Evolutionary conservation across 225 moss, liverwort and hornwort genomes (phyloP), one percentile per base, ranked within the genome.

Genomic region (Climacium dendroides): DNA sequence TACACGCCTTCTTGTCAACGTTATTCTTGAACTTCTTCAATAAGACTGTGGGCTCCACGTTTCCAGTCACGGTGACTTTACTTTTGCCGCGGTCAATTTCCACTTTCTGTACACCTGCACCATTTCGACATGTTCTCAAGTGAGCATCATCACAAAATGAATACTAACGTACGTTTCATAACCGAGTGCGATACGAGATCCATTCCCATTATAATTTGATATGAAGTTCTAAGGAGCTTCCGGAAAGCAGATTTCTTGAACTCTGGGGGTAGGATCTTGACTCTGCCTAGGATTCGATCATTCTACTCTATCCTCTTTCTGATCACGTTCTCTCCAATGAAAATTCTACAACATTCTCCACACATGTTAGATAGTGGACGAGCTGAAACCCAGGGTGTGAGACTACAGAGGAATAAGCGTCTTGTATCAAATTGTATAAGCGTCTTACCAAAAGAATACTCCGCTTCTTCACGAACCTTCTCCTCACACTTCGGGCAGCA

Each of bases 401-500:
- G 19, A 45, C 14, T 9, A 18, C 47, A 79, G 2, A 35, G 58
- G 28, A 34, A 23, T 23, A 29, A 24, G 13, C 29, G 15, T 67
- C 85, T 53, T 70, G 87, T 10, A 77, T 25, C 54, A 54, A 77
- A n/a, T n/a, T 54, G 54, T 4, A 16, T 6, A 10, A 13, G 9
- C 15, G n/a, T 67, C 88, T 79, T 85, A 92, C 93, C 92, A 25
- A 48, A 22, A 45, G 59, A 39, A 74, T 93, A 86, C 35, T 54
- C 80, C 20, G 92, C 89, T 89, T 93, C 90, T 83, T 93, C 92
- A 50, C 77, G 50, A 55, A 89, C 93, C 63, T 93, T 93, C 89
- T 92, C 93, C 88, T 92, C 93, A 53, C 93, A 93, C 88, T 92
- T 92, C 58, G 57, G 74, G 86, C 93, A 93, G 53, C 92, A 93